phyloP scores from a whole-genome alignment of 768 basidiomycete species.

The Auricularia sp. region DNA sequence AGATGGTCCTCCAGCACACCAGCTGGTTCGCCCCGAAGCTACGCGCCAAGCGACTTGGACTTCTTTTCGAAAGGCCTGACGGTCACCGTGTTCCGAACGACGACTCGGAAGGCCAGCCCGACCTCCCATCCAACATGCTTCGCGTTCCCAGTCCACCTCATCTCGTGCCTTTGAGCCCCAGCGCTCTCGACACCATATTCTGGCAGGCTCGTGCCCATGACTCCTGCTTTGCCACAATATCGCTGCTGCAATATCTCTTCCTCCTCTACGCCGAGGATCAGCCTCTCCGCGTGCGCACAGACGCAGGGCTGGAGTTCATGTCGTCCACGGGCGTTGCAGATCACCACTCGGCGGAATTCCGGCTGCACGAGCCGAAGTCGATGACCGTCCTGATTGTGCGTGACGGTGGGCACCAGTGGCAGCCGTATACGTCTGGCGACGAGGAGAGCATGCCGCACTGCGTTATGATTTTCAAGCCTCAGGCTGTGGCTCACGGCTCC shows the following conservation, averaged over 20 bases:
- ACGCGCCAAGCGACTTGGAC: neutral
- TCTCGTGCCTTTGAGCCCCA: neutral
- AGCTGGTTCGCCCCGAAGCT: neutral
- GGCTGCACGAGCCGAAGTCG: slow-evolving; percentile 5
- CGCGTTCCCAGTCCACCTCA: neutral
- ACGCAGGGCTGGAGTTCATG: slow-evolving; percentile 7
- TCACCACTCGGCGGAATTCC: slow-evolving; percentile 7
- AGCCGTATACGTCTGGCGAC: slow-evolving; percentile 8
- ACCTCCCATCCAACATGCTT: neutral
- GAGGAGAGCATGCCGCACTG: slow-evolving; percentile 10
- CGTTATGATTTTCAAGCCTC: slow-evolving; percentile 9
- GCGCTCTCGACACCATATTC: slow-evolving; percentile 14
- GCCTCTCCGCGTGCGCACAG: slow-evolving; percentile 7
- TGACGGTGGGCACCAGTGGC: neutral
- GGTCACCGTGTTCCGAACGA: neutral
- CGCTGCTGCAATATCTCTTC: slow-evolving; percentile 14
- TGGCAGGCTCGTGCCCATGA: slow-evolving; percentile 16
- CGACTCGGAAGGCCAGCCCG: neutral
- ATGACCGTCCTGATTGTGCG: slow-evolving; percentile 6
- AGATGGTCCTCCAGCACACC: neutral
- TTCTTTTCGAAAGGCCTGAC: neutral
- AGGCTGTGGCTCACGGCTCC: neutral
- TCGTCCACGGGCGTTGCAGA: neutral
- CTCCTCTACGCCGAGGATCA: slow-evolving; percentile 6
- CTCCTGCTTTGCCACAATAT: slow-evolving; percentile 11